Conservation (phyloP, 306 rosid species). For the Biancaea sappan region DNA sequence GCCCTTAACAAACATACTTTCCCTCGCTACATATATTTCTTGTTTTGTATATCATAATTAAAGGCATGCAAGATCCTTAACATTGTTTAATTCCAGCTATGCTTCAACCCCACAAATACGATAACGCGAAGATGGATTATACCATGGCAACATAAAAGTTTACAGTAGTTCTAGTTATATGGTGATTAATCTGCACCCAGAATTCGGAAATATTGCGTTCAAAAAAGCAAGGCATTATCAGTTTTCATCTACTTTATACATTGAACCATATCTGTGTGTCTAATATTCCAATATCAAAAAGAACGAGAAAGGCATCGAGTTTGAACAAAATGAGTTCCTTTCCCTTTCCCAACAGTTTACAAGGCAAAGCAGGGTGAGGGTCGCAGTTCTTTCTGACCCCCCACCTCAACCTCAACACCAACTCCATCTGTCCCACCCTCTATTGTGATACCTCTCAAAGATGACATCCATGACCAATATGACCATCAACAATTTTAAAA, state of each 20-base stretch:
- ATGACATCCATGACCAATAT: background rate
- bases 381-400: conserved; percentile 19
- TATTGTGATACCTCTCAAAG: background rate
- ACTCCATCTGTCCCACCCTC: background rate
- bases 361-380: background rate
- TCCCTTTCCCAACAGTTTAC: conserved; percentile 11
- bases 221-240: background rate
- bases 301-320: conserved; percentile 12
- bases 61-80: conserved; percentile 8
- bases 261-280: conserved; percentile 3
- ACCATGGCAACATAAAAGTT: background rate
- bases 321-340: conserved; percentile 25
- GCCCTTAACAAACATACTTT: conserved; percentile 44
- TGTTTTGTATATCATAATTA: background rate
- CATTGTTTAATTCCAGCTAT: background rate
- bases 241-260: background rate
- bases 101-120: conserved; percentile 7
- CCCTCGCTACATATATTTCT: conserved; percentile 24
- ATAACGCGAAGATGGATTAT: background rate
- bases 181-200: background rate
- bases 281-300: background rate
- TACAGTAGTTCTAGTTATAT: background rate
- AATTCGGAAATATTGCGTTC: background rate
- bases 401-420: no score
- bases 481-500: conserved; percentile 5